A percentile compares a stretch with the other conserved stretches of the same genome.
phyloP scores from a whole-genome alignment of 208 protist species.

The Leishmania braziliensis region DNA sequence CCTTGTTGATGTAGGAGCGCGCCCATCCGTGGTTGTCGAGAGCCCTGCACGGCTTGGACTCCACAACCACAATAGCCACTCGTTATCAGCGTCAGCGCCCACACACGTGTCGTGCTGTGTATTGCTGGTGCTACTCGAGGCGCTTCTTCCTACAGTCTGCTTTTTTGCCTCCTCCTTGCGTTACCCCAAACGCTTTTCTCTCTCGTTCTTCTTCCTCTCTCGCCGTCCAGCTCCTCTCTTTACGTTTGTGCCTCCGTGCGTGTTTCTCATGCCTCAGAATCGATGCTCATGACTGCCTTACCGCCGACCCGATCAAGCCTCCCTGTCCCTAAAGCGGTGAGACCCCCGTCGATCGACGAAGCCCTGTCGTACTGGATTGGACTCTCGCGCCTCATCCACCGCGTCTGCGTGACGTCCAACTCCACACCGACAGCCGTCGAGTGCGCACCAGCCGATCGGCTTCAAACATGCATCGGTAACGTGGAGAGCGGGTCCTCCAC shows the following conservation, averaged over 20 bases:
- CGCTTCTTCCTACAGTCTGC: not conserved
- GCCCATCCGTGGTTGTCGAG: not conserved
- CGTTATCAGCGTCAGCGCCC: not conserved
- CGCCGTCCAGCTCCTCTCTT: not conserved
- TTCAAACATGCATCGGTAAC: not conserved
- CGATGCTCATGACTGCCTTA: not conserved
- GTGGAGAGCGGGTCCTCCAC: not conserved
- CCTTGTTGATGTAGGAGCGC: not conserved
- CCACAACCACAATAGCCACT: not conserved
- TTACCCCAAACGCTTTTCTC: not conserved
- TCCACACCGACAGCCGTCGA: not conserved
- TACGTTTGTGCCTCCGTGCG: not conserved
- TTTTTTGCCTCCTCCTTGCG: not conserved
- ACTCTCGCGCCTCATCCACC: conserved; percentile 19
- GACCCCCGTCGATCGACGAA: conserved; percentile 11
- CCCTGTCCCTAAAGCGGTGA: not conserved
- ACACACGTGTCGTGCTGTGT: not conserved
- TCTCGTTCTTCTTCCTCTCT: not conserved
- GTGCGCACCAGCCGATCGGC: not conserved
- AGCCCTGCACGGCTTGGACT: not conserved
- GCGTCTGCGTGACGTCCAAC: conserved; percentile 8
- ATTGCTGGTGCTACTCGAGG: not conserved
- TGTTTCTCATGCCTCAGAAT: not conserved
- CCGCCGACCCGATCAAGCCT: not conserved
- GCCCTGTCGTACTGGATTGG: conserved; percentile 24